Evolutionary conservation across 2,329 filamentous ascomycete genomes (phyloP), one percentile per base, ranked within the genome.

Genomic region (Hypoxylon sp.): DNA sequence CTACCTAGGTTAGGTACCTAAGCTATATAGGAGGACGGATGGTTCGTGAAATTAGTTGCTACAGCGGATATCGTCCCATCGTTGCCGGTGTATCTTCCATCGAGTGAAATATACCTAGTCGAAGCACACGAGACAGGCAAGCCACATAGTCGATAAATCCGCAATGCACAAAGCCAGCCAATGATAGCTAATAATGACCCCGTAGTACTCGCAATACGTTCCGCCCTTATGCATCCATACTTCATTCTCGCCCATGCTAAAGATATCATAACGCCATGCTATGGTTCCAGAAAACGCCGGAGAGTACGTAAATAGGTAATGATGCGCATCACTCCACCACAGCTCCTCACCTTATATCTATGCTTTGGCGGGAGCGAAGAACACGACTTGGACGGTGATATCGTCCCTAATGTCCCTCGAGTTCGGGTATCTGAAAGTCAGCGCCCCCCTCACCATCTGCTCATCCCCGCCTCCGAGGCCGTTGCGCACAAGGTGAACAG

Each of bases 321-420:
- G 16, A 53, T 26, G 11, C 36, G 14, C 33, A 28, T 26, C 16
- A 20, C 16, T 8, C 20, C 9, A 8, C 22, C 3, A 26, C 26
- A 20, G 3, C 22, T 30, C 12, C 40, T 44, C 16, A 11, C 18
- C 26, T n/a, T 52, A 52, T n/a, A 40, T 14, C 14, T 56, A 20
- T 16, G 32, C 20, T 32, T 56, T 53, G 22, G 22, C 40, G n/a
- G 68, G 88, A 7, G 58, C 88, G 69, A 93, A 93, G 81, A 96
- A 95, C 64, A 95, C 91, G 30, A 96, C 92, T 78, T 96, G 91
- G 14, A 96, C 90, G 0, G 93, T 96, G 57, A 95, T 83, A 75
- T 96, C 93, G 72, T 96, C 93, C 69, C 91, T 87, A 46, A 79
- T 75, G 49, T 75, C 73, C 66, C 92, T 83, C 38, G 89, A 90